Evolutionary conservation across 1,284 basidiomycete species (phyloP).

Genomic region (Cerrena zonata): DNA sequence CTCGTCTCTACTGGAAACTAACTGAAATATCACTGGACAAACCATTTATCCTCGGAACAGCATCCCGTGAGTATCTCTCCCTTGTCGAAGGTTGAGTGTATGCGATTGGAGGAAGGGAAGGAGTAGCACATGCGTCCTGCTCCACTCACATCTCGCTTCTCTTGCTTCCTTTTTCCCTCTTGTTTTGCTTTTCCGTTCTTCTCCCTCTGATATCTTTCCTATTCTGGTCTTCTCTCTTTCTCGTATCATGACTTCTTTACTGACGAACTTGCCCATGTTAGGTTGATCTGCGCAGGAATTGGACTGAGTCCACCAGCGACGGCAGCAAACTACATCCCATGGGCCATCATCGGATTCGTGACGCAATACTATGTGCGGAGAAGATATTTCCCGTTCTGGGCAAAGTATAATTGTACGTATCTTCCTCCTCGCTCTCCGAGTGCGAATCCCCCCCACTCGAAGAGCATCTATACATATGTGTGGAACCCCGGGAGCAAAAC

Average conservation of each 20-base stretch:
- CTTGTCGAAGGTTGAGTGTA: too few relatives aligned
- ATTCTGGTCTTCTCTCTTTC: conserved; percentile 5
- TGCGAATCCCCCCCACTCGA: not conserved
- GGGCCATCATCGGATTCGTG: conserved; percentile 33
- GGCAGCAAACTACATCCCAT: conserved; percentile 39
- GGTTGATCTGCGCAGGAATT: conserved; percentile 31
- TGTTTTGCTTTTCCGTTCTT: not conserved
- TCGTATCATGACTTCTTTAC: conserved; percentile 8
- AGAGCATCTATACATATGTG: too few relatives aligned
- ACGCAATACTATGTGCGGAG: conserved; percentile 39
- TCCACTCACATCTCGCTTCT: too few relatives aligned
- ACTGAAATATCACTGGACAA: too few relatives aligned
- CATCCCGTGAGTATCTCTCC: too few relatives aligned
- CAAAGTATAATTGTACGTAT: conserved; percentile 40
- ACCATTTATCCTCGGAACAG: too few relatives aligned
- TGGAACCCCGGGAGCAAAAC: too few relatives aligned
- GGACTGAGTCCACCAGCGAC: conserved; percentile 36
- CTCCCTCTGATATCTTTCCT: not conserved
- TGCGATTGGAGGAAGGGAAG: too few relatives aligned
- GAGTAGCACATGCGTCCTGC: too few relatives aligned
- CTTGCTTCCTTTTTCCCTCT: not conserved
- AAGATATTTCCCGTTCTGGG: conserved; percentile 37
- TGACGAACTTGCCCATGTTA: conserved; percentile 3
- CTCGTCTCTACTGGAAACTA: not conserved
- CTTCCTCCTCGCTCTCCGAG: not conserved